A percentile compares a stretch with the other conserved stretches of the same genome.
Conservation (phyloP, 1,284 basidiomycete species). For the Apiotrichum gamsii region DNA sequence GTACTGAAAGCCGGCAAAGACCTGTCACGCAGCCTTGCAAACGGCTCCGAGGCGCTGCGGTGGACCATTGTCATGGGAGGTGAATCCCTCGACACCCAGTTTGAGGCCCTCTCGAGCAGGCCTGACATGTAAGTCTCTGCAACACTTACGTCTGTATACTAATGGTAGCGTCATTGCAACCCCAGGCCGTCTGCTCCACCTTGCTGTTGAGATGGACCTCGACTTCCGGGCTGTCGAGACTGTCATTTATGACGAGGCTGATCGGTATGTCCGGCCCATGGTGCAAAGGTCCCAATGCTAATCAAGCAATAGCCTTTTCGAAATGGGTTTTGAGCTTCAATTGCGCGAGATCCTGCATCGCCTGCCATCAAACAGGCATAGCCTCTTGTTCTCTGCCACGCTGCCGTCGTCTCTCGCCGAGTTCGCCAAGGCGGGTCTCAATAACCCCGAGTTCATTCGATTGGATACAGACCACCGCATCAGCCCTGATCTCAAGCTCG, state of each 20-base stretch:
- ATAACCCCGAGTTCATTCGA: conserved; percentile 88
- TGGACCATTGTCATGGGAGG: conserved; percentile 97
- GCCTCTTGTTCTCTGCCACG: conserved; percentile 91
- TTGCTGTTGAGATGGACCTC: conserved; percentile 94
- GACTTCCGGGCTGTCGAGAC: conserved; percentile 84
- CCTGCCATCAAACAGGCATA: conserved; percentile 79
- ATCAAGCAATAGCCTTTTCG: conserved; percentile 63
- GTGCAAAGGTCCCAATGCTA: conserved; percentile 1
- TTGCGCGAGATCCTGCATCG: conserved; percentile 85
- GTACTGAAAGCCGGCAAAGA: conserved; percentile 93
- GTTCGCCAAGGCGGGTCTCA: conserved; percentile 92
- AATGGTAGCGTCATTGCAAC: conserved; percentile 80
- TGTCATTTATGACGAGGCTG: conserved; percentile 96
- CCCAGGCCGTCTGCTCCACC: conserved; percentile 90
- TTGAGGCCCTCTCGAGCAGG: conserved; percentile 87
- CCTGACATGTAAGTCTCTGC: conserved; percentile 74
- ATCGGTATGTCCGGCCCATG: too few relatives aligned
- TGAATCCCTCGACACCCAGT: conserved; percentile 92
- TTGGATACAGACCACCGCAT: conserved; percentile 95
- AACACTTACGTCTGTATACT: too few relatives aligned
- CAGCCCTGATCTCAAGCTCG: conserved; percentile 84
- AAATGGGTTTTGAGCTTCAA: conserved; percentile 93
- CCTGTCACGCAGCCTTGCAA: conserved; percentile 60
- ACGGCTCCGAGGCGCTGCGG: conserved; percentile 59
- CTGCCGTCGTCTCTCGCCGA: conserved; percentile 93